A percentile compares a stretch with the other conserved stretches of the same genome.
Conservation (phyloP, 2,329 filamentous ascomycete species). For the Trichoderma breve region DNA sequence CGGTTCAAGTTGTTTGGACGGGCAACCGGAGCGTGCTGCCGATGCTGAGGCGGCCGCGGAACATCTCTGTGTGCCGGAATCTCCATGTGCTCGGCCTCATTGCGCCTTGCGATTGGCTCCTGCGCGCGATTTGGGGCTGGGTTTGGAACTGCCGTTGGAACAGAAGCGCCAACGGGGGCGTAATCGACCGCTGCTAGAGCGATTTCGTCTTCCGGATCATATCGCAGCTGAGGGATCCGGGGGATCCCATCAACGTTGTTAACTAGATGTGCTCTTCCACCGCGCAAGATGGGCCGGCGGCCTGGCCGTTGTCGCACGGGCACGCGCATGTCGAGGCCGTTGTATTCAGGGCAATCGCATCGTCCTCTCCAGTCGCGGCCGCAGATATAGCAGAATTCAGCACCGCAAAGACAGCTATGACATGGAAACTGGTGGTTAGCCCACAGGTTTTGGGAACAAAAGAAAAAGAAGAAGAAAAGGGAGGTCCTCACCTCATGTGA, state of each 20-base stretch:
- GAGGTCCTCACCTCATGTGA: conserved; percentile 25
- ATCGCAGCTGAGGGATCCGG: conserved; percentile 4
- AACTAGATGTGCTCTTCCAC: neutral
- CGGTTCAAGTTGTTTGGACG: neutral
- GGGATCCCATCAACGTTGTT: neutral
- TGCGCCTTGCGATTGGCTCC: neutral
- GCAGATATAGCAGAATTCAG: conserved; percentile 7
- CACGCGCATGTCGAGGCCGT: neutral
- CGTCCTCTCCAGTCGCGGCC: neutral
- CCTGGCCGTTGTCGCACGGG: neutral
- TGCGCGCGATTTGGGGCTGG: neutral
- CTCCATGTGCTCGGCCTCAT: neutral
- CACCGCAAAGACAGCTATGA: neutral
- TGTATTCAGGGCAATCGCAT: neutral
- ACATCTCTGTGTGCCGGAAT: neutral
- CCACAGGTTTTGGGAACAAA: too few species aligned
- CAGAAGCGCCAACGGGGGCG: neutral
- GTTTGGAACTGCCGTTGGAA: neutral
- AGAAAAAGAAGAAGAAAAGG: neutral
- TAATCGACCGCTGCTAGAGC: neutral
- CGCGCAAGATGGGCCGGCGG: neutral
- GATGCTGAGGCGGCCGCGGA: neutral
- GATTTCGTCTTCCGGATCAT: neutral
- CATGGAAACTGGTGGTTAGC: neutral
- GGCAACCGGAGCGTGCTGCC: neutral